Base-by-base conservation (phyloP, 345 rosid genomes). In the Physaria fendleri region DNA sequence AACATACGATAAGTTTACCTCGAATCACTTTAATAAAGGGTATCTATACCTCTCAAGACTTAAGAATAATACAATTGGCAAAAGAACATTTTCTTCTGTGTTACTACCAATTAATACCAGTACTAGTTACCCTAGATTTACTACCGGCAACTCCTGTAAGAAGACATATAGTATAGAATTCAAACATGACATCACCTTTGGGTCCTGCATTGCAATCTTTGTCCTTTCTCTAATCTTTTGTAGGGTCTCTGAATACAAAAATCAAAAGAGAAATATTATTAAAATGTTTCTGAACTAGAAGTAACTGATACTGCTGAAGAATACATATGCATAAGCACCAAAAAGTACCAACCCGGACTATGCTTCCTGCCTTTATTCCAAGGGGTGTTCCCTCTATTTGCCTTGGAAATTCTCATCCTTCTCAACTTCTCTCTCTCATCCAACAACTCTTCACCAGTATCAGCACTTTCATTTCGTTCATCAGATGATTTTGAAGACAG, bases 131-230 rank as follows among this genome's bases (percentile, higher is more conserved):
- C 4, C 41, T 43, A 53, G 48, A 51, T 32, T 33, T 54, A 60
- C 56, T 20, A 61, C 7, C 1, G 48, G 24, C n/a, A 61, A 53
- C 34, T 53, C 57, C 58, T 69, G 68, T 69, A 53, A 46, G 52
- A 56, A 22, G 8, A 57, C 50, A 71, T 51, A 71, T 49, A 65
- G 47, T 70, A 71, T 46, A n/a, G n/a, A 46, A 71, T 73, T 83
- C 94, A 87, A 83, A 92, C 95, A 84, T 83, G 93, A 84, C 98
- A 80, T 92, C 97, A 92, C 98, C 98, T 92, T 86, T 75, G 97
- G 96, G 80, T 88, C 57, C 85, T 88, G 98, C 98, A 92, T 92
- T 49, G 96, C 98, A 55, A 92, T 71, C 84, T 51, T 80, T 61
- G 98, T 92, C 73, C 88, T 76, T 71, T 92, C 98, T 67, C 75